Evolutionary conservation across 192 early-diverging fungal species (phyloP).

Genomic region (Coemansia sp.): DNA sequence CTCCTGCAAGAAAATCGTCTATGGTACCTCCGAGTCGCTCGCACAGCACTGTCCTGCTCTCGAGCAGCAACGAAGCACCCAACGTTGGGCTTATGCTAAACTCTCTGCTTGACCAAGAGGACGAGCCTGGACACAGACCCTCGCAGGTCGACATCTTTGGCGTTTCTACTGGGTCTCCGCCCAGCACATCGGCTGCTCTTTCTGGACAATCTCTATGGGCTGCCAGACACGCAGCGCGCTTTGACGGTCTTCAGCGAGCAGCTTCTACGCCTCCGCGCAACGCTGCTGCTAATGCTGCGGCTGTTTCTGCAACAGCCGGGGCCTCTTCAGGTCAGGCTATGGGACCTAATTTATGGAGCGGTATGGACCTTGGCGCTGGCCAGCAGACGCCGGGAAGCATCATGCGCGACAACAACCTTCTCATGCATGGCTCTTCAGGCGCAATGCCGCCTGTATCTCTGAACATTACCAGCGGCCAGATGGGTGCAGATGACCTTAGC

Average conservation of each 20-base stretch:
- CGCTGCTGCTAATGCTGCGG: slow-evolving; percentile 11
- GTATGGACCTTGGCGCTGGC: slow-evolving; percentile 14
- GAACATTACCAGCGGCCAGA: slow-evolving; percentile 13
- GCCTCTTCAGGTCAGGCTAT: background rate
- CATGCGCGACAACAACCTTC: slow-evolving; percentile 23
- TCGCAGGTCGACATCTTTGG: slow-evolving; percentile 46
- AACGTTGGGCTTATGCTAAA: slow-evolving; percentile 47
- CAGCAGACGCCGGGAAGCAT: slow-evolving; percentile 11
- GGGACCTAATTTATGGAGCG: slow-evolving; percentile 25
- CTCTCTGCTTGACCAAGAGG: slow-evolving; percentile 51
- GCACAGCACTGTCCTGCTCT: slow-evolving; percentile 26
- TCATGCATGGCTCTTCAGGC: background rate
- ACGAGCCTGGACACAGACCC: slow-evolving; percentile 32
- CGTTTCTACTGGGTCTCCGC: slow-evolving; percentile 30
- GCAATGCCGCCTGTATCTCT: slow-evolving; percentile 19
- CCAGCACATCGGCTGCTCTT: slow-evolving; percentile 9
- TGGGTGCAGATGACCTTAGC: slow-evolving; percentile 35
- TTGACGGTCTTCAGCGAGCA: slow-evolving; percentile 51
- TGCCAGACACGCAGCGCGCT: slow-evolving; percentile 42
- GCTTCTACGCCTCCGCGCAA: slow-evolving; percentile 52
- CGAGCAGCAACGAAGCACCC: slow-evolving; percentile 14
- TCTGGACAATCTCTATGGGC: slow-evolving; percentile 48
- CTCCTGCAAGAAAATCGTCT: slow-evolving; percentile 28
- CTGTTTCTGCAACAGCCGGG: background rate
- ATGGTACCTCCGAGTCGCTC: slow-evolving; percentile 37